Evolutionary conservation across 177 flowering plant genomes (phyloP).

Genomic region (Vitis hybrid): DNA sequence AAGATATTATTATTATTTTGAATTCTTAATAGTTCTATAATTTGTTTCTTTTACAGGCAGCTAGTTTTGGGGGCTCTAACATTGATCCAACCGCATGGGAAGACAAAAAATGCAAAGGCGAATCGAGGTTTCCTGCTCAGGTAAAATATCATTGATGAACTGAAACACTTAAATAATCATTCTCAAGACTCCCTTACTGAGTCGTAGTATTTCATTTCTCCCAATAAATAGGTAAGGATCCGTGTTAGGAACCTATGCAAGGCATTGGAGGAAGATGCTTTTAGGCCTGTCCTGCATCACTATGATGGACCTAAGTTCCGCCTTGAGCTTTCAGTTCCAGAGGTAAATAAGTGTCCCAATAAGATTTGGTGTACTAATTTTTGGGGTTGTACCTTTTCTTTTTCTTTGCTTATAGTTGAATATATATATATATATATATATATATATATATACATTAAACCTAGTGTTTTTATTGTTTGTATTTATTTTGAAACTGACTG

Average conservation of each 20-base stretch:
- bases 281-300: conserved; percentile 87
- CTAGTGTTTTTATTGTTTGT: neutral
- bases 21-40: neutral
- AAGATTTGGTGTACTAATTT: neutral
- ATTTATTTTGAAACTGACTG: neutral
- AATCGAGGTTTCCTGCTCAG: conserved; percentile 86
- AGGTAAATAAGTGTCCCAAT: conserved; percentile 36
- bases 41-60: conserved; percentile 41
- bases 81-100: conserved; percentile 91
- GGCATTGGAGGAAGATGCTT: conserved; percentile 73
- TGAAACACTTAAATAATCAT: too few relatives aligned
- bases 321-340: conserved; percentile 76
- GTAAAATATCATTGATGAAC: conserved; percentile 22
- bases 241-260: conserved; percentile 61
- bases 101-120: conserved; percentile 76
- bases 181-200: neutral
- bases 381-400: neutral
- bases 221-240: conserved; percentile 49
- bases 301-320: conserved; percentile 88
- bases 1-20: too few relatives aligned
- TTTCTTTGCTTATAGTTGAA: neutral
- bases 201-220: neutral
- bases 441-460: neutral
- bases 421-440: too few relatives aligned
- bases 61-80: conserved; percentile 77